Evolutionary conservation across 2,329 filamentous ascomycete species (phyloP).

Genomic region (Xylariaceae sp.): DNA sequence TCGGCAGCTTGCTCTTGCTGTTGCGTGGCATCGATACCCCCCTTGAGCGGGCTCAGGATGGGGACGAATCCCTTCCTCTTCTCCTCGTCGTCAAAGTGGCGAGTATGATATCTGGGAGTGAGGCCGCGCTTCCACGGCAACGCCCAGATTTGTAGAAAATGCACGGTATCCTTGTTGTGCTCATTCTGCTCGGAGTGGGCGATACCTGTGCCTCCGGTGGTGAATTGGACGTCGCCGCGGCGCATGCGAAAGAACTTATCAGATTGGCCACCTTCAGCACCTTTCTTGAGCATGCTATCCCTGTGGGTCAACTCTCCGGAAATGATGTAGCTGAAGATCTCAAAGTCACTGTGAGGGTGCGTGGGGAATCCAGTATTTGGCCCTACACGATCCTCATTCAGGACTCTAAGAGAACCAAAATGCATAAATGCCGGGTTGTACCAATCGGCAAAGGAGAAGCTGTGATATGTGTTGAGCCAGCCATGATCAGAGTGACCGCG

Average conservation of each 20-base stretch:
- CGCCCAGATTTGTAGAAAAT: conserved; percentile 89
- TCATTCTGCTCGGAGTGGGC: conserved; percentile 82
- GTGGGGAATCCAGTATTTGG: conserved; percentile 75
- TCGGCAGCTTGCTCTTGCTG: conserved; percentile 62
- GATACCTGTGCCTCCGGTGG: conserved; percentile 77
- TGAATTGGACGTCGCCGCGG: conserved; percentile 84
- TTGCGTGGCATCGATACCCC: conserved; percentile 56
- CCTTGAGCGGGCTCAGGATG: conserved; percentile 72
- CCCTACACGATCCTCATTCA: conserved; percentile 84
- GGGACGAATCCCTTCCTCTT: conserved; percentile 69
- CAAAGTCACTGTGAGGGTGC: conserved; percentile 79
- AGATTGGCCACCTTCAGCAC: conserved; percentile 52
- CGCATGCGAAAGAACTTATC: conserved; percentile 68
- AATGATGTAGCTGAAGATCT: conserved; percentile 84
- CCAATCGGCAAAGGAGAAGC: conserved; percentile 75
- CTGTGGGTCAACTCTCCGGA: conserved; percentile 82
- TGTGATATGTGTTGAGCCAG: conserved; percentile 85
- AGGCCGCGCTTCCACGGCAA: conserved; percentile 72
- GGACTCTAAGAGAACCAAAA: conserved; percentile 75
- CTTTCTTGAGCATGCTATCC: conserved; percentile 76
- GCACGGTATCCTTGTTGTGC: conserved; percentile 64
- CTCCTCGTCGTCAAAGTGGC: conserved; percentile 65
- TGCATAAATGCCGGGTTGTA: conserved; percentile 63
- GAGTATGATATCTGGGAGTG: conserved; percentile 71
- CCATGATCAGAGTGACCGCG: conserved; percentile 78